Base-by-base conservation (phyloP, 2,329 filamentous ascomycete genomes). In the Paecilomyces sp. region DNA sequence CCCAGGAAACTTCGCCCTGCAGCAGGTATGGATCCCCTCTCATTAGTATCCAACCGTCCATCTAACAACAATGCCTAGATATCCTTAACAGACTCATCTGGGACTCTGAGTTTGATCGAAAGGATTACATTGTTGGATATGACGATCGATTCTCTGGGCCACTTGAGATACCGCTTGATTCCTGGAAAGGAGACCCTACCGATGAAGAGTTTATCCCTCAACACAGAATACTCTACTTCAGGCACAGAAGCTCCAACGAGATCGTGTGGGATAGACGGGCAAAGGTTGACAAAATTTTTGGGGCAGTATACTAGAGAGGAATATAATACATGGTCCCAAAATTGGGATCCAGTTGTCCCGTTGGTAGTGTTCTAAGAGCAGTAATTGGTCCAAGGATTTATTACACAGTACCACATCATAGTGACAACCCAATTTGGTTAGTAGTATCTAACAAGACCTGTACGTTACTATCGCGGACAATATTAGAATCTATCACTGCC, bases 141-240 rank as follows among this genome's bases (percentile, higher is more conserved):
- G 71, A 80, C 24, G 82, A 85, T 65, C 75, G 82, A 9, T 84
- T 84, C 58, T 65, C 77, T 11, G 81, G 80, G 0, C 72, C 78
- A 22, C 73, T 78, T 59, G 82, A 83, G 68, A 76, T 77, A 11
- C 65, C 71, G 8, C 68, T 83, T 2, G 74, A 76, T 54, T 74
- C 71, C n/a, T 84, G 82, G 82, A 80, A 82, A 65, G 77, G 73
- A 18, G 81, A 83, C 55, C 76, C 77, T 33, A 83, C 82, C 9
- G 70, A 84, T 30, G 81, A 84, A 60, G 82, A 84, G 54, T 84
- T 83, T 59, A 83, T 84, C 59, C 82, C 82, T 2, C 77, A 80
- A 63, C 81, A 84, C 69, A 76, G 82, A 2, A 79, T 85, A 18
- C 61, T 80, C 58, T 80, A 82, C 61, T 79, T 83, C 63, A 79